Conservation (phyloP, 1,284 basidiomycete species). For the Mycena sp. region DNA sequence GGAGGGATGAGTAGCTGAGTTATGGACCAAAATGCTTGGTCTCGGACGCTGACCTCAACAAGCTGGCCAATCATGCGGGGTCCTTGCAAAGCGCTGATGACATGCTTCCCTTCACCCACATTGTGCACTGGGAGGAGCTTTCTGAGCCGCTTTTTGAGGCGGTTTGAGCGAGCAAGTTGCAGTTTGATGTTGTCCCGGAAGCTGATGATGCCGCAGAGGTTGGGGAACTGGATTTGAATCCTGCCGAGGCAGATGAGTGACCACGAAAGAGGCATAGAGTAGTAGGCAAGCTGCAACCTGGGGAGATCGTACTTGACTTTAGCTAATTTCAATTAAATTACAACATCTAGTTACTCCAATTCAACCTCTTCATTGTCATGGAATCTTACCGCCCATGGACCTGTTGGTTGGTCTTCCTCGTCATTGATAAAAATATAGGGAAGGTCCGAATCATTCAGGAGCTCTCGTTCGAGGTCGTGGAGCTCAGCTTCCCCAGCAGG, state of each 20-base stretch:
- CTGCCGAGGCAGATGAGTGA: not conserved
- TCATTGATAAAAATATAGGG: no score
- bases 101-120: not conserved
- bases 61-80: not conserved
- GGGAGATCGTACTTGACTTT: not conserved
- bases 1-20: not conserved
- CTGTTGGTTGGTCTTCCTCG: not conserved
- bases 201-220: not conserved
- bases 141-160: not conserved
- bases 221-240: no score
- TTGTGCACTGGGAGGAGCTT: constrained; percentile 15
- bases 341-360: not conserved
- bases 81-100: not conserved
- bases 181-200: not conserved
- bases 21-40: constrained; percentile 7
- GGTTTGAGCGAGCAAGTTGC: not conserved
- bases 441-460: not conserved
- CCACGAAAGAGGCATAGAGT: not conserved
- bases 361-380: not conserved
- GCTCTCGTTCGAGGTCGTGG: no score
- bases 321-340: not conserved
- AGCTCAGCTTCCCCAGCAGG: no score
- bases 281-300: not conserved
- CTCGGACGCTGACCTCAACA: constrained; percentile 7
- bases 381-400: not conserved